Percentiles rank a stretch among this genome's conserved stretches.
phyloP scores from a whole-genome alignment of 2,329 filamentous ascomycete genomes.

The Phaeosphaeria sp. region DNA sequence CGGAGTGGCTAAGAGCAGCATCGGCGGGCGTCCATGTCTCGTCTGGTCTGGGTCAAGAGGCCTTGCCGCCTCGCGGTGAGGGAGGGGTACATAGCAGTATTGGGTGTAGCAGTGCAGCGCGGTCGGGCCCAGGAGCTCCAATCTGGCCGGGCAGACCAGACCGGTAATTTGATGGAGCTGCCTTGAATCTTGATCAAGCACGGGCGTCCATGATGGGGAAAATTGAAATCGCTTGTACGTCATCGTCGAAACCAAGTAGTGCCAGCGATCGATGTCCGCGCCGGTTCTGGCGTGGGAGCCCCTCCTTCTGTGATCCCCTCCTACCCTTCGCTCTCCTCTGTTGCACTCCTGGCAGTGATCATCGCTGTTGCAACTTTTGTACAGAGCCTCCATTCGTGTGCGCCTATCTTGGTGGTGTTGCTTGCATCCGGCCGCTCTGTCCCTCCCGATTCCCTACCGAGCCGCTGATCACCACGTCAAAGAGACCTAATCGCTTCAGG shows the following conservation, averaged over 20 bases:
- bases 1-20: neutral
- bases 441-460: slow-evolving; percentile 26
- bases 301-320: slow-evolving; percentile 1
- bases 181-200: neutral
- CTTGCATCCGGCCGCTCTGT: neutral
- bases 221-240: neutral
- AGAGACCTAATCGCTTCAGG: neutral
- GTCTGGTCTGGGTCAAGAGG: neutral
- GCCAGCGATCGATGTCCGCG: too few species aligned
- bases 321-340: neutral
- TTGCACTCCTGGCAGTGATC: slow-evolving; percentile 32
- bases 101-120: neutral
- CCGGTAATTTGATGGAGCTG: neutral
- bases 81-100: neutral
- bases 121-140: neutral
- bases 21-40: neutral
- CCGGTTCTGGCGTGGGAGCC: neutral
- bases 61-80: neutral
- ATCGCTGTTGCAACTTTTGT: slow-evolving; percentile 18
- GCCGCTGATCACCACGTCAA: slow-evolving; percentile 6
- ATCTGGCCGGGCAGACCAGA: neutral
- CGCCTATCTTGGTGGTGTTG: neutral
- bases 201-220: neutral
- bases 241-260: neutral
- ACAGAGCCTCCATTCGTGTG: slow-evolving; percentile 24